Evolutionary conservation across 768 basidiomycete species (phyloP).

Genomic region (Krasilnikovozyma curviuscula): DNA sequence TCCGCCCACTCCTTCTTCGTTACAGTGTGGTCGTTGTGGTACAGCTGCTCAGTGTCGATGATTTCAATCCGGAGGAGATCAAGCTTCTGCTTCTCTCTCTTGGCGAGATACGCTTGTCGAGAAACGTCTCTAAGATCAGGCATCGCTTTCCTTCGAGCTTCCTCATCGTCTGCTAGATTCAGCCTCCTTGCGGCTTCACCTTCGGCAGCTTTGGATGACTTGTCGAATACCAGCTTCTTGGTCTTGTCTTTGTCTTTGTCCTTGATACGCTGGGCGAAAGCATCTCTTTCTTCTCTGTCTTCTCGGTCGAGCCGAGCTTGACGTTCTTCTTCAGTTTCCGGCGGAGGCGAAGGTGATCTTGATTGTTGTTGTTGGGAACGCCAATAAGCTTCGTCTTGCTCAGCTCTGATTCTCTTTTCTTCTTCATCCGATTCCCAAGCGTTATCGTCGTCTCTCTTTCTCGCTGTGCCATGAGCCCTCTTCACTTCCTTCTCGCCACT

Average conservation of each 20-base stretch:
- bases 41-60: conserved; percentile 77
- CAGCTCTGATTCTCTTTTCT: conserved; percentile 23
- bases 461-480: conserved; percentile 18
- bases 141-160: conserved; percentile 35
- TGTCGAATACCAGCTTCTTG: conserved; percentile 81
- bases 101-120: conserved; percentile 86
- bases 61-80: conserved; percentile 84
- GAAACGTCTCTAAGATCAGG: conserved; percentile 69
- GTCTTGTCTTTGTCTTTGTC: conserved; percentile 64
- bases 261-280: conserved; percentile 71
- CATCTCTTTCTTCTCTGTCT: conserved; percentile 75
- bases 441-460: conserved; percentile 63
- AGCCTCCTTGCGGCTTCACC: conserved; percentile 66
- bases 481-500: neutral
- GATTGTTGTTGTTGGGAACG: conserved; percentile 13
- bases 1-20: conserved; percentile 63
- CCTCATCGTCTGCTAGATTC: conserved; percentile 56
- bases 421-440: conserved; percentile 23
- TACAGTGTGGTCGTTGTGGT: conserved; percentile 74
- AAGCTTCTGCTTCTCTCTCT: conserved; percentile 88
- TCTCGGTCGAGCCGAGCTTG: conserved; percentile 53
- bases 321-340: conserved; percentile 52
- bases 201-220: conserved; percentile 58
- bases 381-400: conserved; percentile 3
- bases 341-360: conserved; percentile 16